Evolutionary conservation across 352 stramenopile genomes (phyloP), one percentile per base, ranked within the genome.

Genomic region (Phytophthora colocasiae): DNA sequence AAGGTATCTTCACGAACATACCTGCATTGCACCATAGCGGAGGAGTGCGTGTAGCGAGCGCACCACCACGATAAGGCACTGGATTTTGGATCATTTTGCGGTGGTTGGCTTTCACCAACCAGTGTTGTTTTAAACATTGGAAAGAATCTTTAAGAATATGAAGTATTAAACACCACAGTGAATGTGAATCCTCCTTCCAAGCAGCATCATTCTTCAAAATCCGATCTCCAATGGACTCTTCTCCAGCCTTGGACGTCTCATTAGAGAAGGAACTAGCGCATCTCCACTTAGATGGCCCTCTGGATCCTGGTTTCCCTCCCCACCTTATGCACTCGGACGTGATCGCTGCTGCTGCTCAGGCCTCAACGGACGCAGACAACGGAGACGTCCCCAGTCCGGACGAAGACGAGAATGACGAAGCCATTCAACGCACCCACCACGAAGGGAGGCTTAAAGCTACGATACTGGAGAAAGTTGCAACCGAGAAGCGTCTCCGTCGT

Each of bases 391-490:
- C 70, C 2, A 73, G 70, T 58, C 68, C 69, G 6, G 72, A 81
- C 19, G 68, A 87, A 24, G 66, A 75, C 29, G 71, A 75, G 46
- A 60, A 22, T 19, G 63, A 69, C 12, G 73, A 54, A 10, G 53
- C 45, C 10, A 60, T 46, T 17, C 48, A 70, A 31, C 54, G 78
- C 45, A 83, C 78, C 44, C 78, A 80, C 41, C 77, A 89, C 59
- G 85, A 93, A 38, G 80, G 73, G 5, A 68, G 80, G 43, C 70
- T 93, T 17, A 93, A 93, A 60, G 85, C 85, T 9, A 87, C 81
- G 14, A 89, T 93, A 39, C 72, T 93, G 32, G 80, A 91, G 51
- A 90, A 90, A 44, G 80, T 93, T 32, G 77, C 89, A 29, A 90
- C 70, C 12, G 85, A 91, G 63, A 91, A 91, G 71, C 70, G 81